Percentiles rank a stretch among this genome's conserved stretches.
These are phyloP conservation scores for Colletotrichum plurivorum DNA, from an alignment of 2,329 filamentous ascomycete genomes.

Conservation along the genomic window DNA sequence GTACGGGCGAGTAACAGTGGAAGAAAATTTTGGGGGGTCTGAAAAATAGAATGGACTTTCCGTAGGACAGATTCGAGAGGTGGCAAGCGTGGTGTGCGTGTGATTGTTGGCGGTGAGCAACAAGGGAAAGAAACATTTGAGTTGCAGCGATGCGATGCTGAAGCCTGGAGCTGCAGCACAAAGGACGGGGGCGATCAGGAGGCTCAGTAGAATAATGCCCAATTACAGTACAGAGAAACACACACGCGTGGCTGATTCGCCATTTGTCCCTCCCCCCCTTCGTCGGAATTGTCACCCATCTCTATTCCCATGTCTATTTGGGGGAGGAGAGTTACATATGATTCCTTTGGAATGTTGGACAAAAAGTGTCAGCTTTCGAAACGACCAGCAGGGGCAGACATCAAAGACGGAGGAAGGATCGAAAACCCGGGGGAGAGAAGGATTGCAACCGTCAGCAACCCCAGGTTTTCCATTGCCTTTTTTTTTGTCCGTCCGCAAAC, in stretches of 20 bases:
- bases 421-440: constrained; percentile 6
- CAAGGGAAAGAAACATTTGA: neutral
- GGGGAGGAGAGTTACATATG: neutral
- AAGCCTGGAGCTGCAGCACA: constrained; percentile 28
- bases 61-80: neutral
- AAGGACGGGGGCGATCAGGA: constrained; percentile 23
- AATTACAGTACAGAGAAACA: constrained; percentile 11
- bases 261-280: neutral
- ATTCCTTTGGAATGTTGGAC: constrained; percentile 1
- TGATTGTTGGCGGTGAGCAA: neutral
- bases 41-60: neutral
- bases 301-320: constrained; percentile 15
- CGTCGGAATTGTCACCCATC: constrained; percentile 23
- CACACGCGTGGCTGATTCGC: constrained; percentile 9
- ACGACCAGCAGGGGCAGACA: neutral
- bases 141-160: constrained; percentile 33
- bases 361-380: constrained; percentile 3
- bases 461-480: constrained; percentile 13
- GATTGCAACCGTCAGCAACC: constrained; percentile 19
- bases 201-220: constrained; percentile 15
- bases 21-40: neutral
- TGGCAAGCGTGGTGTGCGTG: neutral
- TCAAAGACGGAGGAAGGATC: neutral
- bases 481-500: constrained; percentile 30
- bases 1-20: neutral